Evolutionary conservation across 78 protist genomes (phyloP), one percentile per base, ranked within the genome.

Genomic region (Dictyostelium capitatum): DNA sequence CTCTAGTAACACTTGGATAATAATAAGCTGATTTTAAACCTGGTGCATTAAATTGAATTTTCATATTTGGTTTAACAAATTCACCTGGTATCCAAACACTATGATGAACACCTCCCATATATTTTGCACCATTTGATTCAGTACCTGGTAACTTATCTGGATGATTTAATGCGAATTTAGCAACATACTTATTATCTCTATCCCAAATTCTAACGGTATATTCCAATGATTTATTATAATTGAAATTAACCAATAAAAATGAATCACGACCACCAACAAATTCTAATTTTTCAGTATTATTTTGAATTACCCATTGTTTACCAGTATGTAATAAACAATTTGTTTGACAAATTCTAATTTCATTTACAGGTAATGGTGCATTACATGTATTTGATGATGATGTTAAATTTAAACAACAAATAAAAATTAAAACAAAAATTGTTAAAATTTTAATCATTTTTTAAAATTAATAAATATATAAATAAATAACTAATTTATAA

Each of bases 121-220:
- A 82, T 10, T n/a, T n/a, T 43, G 46, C 43, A 20, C 90, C 90
- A 51, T 82, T 69, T 11, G 56, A 20, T 46, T 82, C 90, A 20
- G 90, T 82, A 9, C 28, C 48, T 69, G 90, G 80, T 51, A 82
- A 50, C 8, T 65, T 20, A 69, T 19, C 20, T 82, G 90, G 90
- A 19, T 23, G 30, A 32, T 69, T 46, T 25, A 80, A 62, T 20
- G 9, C 25, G 46, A 62, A 3, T 17, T 48, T 19, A 25, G 64
- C 82, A 28, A 79, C 17, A 10, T 62, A 25, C 20, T 7, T 11
- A n/a, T 23, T n/a, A 12, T 64, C 30, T 23, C 79, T 53, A 43
- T 46, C 28, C 56, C 56, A 51, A 37, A 72, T 11, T 11, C 56
- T 41, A 7, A 11, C 56, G 1, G 46, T 46, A 3, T 72, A 6